phyloP scores from a whole-genome alignment of 805 yeast genomes.

The Candida mattraensis region DNA sequence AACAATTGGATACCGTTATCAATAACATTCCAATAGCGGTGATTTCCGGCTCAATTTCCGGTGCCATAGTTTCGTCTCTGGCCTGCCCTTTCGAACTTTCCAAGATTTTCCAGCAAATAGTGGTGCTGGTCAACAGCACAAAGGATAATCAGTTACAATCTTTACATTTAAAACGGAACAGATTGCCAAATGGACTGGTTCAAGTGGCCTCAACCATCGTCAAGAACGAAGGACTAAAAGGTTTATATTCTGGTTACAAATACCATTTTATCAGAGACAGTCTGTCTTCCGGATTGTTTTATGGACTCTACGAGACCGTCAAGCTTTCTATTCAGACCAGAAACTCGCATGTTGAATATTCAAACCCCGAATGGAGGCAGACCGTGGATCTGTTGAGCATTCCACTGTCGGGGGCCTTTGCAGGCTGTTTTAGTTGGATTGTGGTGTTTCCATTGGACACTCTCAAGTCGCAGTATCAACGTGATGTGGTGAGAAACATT shows the following conservation, averaged over 20 bases:
- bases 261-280: slow-evolving; percentile 71
- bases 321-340: slow-evolving; percentile 47
- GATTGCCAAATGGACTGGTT: slow-evolving; percentile 34
- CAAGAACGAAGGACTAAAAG: slow-evolving; percentile 57
- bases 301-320: slow-evolving; percentile 70
- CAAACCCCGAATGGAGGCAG: slow-evolving; percentile 20
- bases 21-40: slow-evolving; percentile 48
- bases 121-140: slow-evolving; percentile 41
- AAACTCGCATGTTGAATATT: slow-evolving; percentile 14
- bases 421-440: slow-evolving; percentile 77
- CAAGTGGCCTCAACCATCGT: slow-evolving; percentile 53
- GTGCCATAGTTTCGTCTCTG: slow-evolving; percentile 58
- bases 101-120: slow-evolving; percentile 77
- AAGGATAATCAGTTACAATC: slow-evolving; percentile 13
- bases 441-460: slow-evolving; percentile 81
- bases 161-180: slow-evolving; percentile 17
- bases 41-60: slow-evolving; percentile 64
- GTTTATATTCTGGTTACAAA: slow-evolving; percentile 71
- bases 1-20: slow-evolving; percentile 19
- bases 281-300: slow-evolving; percentile 70
- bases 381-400: slow-evolving; percentile 43
- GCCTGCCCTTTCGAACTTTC: slow-evolving; percentile 88
- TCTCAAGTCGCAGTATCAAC: slow-evolving; percentile 69
- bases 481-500: slow-evolving; percentile 70
- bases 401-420: slow-evolving; percentile 72